Percentiles rank a stretch among this genome's conserved stretches.
Evolutionary conservation across 169 alveolate genomes (phyloP).

Genomic region (Cryptosporidium xiaoi): DNA sequence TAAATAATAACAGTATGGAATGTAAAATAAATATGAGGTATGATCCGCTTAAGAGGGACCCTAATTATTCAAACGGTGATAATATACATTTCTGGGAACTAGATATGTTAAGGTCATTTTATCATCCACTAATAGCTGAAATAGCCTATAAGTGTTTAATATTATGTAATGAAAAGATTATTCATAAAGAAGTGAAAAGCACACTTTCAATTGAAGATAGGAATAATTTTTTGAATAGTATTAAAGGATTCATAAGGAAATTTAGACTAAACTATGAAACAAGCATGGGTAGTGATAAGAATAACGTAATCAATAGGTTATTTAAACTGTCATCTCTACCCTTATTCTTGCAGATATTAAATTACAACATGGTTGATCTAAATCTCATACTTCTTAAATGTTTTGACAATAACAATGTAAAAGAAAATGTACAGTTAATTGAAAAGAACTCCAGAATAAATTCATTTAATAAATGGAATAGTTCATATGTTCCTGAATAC

Average conservation of each 20-base stretch:
- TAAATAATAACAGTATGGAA: background rate
- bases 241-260: background rate
- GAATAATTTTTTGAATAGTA: background rate
- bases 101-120: slow-evolving; percentile 39
- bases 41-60: slow-evolving; percentile 53
- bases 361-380: slow-evolving; percentile 53
- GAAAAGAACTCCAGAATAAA: slow-evolving; percentile 10
- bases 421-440: background rate
- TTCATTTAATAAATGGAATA: slow-evolving; percentile 55
- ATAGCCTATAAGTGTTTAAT: slow-evolving; percentile 34
- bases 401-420: background rate
- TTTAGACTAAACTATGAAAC: slow-evolving; percentile 14
- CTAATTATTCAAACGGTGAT: slow-evolving; percentile 38
- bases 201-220: background rate
- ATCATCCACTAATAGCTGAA: slow-evolving; percentile 62
- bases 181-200: background rate
- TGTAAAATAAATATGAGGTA: background rate
- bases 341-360: slow-evolving; percentile 51
- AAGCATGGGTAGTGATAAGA: background rate
- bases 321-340: slow-evolving; percentile 27
- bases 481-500: slow-evolving; percentile 33
- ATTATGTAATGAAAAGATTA: slow-evolving; percentile 10
- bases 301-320: slow-evolving; percentile 3
- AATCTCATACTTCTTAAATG: slow-evolving; percentile 21
- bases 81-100: slow-evolving; percentile 58